These are phyloP conservation scores for Salix viminalis DNA, from an alignment of 345 rosid genomes.

Conservation along the genomic window DNA sequence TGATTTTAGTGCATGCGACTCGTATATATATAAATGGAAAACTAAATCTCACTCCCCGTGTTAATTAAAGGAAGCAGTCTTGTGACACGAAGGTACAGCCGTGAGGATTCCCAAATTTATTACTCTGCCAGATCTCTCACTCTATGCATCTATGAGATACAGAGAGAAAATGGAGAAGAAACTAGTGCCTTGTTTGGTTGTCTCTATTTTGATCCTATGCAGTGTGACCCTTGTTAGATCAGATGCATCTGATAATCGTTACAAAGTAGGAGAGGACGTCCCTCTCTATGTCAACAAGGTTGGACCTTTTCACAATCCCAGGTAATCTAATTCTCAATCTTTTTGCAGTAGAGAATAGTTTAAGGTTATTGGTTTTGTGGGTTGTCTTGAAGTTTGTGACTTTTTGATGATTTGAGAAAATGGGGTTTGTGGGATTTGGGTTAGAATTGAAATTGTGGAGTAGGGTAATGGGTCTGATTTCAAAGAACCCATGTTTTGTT, in stretches of 20 bases:
- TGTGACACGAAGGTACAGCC: background rate
- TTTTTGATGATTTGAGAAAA: background rate
- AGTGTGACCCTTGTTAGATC: slow-evolving; percentile 21
- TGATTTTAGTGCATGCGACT: too few relatives aligned
- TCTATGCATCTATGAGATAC: background rate
- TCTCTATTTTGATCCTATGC: background rate
- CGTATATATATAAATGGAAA: too few relatives aligned
- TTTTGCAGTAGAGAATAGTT: background rate
- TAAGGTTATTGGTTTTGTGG: background rate
- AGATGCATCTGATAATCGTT: slow-evolving; percentile 32
- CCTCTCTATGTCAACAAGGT: slow-evolving; percentile 40
- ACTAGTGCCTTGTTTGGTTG: background rate
- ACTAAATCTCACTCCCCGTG: background rate
- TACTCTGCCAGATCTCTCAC: background rate
- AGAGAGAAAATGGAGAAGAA: background rate
- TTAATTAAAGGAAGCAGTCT: background rate
- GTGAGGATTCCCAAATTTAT: background rate
- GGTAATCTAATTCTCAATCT: slow-evolving; percentile 19
- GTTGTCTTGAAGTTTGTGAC: background rate
- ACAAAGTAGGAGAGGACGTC: slow-evolving; percentile 27
- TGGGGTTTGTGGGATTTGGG: background rate
- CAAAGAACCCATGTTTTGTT: background rate
- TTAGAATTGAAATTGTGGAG: background rate
- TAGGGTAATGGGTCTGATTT: background rate
- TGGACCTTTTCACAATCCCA: slow-evolving; percentile 40